Base-by-base conservation (phyloP, 805 yeast species). In the Clavispora asparagi region DNA sequence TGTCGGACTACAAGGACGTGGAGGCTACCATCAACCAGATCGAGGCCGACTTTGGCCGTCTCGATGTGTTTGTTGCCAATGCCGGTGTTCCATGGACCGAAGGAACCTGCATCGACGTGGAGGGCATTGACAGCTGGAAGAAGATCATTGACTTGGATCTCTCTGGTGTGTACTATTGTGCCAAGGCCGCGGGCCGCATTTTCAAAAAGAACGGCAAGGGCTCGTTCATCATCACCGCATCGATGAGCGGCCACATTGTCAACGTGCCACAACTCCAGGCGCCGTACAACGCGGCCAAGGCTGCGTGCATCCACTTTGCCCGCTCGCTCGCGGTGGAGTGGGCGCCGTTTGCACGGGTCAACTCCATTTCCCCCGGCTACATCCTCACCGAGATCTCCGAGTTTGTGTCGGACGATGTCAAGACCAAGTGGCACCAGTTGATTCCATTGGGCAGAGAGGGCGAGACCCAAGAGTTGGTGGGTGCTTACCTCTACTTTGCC, bases 51-150 rank as follows among this genome's bases (percentile, higher is more conserved):
- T 88, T 89, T 62, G 94, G 92, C 44, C 79, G 79, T 47, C 80
- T 89, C 53, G 96, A 89, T 64, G 70, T 87, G 35, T 84, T 87
- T 58, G 95, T 89, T 36, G 95, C 95, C 58, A 89, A 89, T 63
- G 96, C 96, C n/a, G 96, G 96, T 44, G 81, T 87, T 41, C 82
- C 89, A 13, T 88, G 95, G 95, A 75, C 80, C 19, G 72, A 77
- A 19, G 59, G 59, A 23, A 32, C 43, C 40, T 59, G 62, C 48
- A 51, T 69, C 42, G 70, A 70, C 28, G 71, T 61, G 31, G 64
- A 68, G 37, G 70, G 68, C 16, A 59, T 58, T 39, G 68, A 62
- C 19, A 47, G 54, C 32, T 71, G 70, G 71, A 52, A 66, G 26
- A 63, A 63, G 52, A 55, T 71, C 46, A 57, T 71, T 32, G 69